Base-by-base conservation (phyloP, 78 protist species). In the Blattamonas nauphoetae region DNA sequence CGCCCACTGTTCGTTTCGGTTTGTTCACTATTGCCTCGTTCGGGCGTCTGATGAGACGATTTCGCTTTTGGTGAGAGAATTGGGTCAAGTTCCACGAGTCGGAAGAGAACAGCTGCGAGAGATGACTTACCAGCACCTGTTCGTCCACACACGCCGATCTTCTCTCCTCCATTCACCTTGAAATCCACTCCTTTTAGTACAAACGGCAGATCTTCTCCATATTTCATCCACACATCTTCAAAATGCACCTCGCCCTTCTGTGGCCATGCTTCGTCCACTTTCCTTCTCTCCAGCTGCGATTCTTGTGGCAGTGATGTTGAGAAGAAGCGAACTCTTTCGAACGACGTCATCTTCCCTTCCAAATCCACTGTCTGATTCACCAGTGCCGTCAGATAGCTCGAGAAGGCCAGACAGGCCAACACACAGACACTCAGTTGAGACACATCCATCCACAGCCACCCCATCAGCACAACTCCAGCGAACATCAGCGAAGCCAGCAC, bases 111-210 rank as follows among this genome's bases (percentile, higher is more conserved):
- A 0, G 89, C 81, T 2, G 92, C 71, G 41, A 95, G 55, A 33
- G 90, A 64, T 33, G 94, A 85, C 93, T 95, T 96, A 46, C 93
- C 94, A 36, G 96, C 90, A 44, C 98, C 99, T 4, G 98, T 96
- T 42, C 98, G 91, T 6, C 99, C 99, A 2, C 94, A 95, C 81
- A 96, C 46, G 44, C 97, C 96, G 5, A 95, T 78, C 92, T 90
- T 93, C 90, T 92, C 93, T 3, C 94, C 90, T 29, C 88, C 78
- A 1, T 41, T 36, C 1, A 95, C 44, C 78, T 0, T 42, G 78
- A 55, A 55, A 11, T 11, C 11, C 71, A 55, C 71, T 11, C 21
- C 21, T 21, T 55, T 55, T 21, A 55, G 87, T 35, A 91, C 93
- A 0, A 33, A 82, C 34, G 86, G 89, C 81, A 91, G 46, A 36